A percentile compares a stretch with the other conserved stretches of the same genome.
Evolutionary conservation across 768 basidiomycete species (phyloP).

Genomic region (Mycena belliarum): DNA sequence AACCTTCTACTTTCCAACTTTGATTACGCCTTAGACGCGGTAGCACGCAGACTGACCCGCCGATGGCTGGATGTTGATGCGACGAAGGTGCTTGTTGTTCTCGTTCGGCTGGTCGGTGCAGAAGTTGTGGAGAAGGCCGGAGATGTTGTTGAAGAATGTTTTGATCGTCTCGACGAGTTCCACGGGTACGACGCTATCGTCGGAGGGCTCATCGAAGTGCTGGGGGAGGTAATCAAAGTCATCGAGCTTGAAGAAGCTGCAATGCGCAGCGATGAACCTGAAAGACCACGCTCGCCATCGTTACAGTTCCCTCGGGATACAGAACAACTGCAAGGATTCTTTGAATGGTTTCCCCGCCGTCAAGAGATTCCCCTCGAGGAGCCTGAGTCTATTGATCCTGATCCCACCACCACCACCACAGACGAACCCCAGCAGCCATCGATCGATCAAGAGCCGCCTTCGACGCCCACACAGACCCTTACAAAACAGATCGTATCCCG

Average conservation of each 20-base stretch:
- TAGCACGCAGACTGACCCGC: constrained; percentile 79
- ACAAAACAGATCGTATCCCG: constrained; percentile 86
- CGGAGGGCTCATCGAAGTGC: constrained; percentile 83
- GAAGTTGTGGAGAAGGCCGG: constrained; percentile 88
- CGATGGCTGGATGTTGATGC: constrained; percentile 86
- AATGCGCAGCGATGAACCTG: constrained; percentile 18
- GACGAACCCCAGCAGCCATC: constrained; percentile 32
- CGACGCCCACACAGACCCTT: constrained; percentile 72
- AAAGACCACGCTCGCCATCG: constrained; percentile 20
- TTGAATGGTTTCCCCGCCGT: constrained; percentile 64
- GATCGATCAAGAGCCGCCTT: constrained; percentile 48
- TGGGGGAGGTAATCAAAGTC: constrained; percentile 81
- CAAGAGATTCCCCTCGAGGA: constrained; percentile 32
- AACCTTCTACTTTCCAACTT: constrained; percentile 93
- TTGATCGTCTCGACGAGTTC: constrained; percentile 93
- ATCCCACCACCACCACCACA: neutral
- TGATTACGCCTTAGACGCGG: constrained; percentile 92
- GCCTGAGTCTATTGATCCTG: constrained; percentile 28
- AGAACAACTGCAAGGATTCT: constrained; percentile 51
- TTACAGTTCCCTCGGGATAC: constrained; percentile 25
- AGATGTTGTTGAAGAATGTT: constrained; percentile 96
- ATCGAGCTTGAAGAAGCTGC: constrained; percentile 58
- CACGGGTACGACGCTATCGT: constrained; percentile 90
- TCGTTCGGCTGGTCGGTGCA: constrained; percentile 84
- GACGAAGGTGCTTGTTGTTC: constrained; percentile 81